These are phyloP conservation scores for Phytophthora melonis DNA, from an alignment of 352 stramenopile genomes.

Conservation along the genomic window DNA sequence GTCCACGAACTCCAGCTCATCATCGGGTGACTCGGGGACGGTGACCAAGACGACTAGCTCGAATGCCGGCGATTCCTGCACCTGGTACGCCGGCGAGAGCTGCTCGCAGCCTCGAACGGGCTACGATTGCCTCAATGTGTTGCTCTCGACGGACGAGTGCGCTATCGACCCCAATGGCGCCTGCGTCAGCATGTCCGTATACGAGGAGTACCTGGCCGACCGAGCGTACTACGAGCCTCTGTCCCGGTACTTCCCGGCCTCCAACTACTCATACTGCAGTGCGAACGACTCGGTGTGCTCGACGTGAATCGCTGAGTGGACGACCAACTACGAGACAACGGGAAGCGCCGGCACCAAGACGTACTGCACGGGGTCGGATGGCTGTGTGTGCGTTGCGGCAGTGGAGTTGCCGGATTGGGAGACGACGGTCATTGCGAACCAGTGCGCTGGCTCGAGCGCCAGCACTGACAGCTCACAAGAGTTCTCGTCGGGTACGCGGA, in stretches of 20 bases:
- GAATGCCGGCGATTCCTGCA: slow-evolving; percentile 44
- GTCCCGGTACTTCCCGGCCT: slow-evolving; percentile 39
- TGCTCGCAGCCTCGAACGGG: slow-evolving; percentile 38
- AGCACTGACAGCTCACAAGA: slow-evolving; percentile 8
- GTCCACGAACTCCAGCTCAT: slow-evolving; percentile 6
- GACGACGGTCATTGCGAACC: slow-evolving; percentile 32
- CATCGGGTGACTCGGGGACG: not conserved
- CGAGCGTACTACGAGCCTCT: slow-evolving; percentile 38
- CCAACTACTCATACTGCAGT: slow-evolving; percentile 53
- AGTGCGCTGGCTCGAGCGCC: slow-evolving; percentile 29
- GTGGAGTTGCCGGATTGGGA: slow-evolving; percentile 41
- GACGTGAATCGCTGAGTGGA: slow-evolving; percentile 42
- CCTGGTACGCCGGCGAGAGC: slow-evolving; percentile 36
- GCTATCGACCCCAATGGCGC: slow-evolving; percentile 42
- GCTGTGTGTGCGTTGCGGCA: slow-evolving; percentile 52
- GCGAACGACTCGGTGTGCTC: slow-evolving; percentile 43
- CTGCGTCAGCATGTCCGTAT: slow-evolving; percentile 44
- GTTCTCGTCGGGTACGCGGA: slow-evolving; percentile 30
- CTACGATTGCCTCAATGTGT: slow-evolving; percentile 43
- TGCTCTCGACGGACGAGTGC: slow-evolving; percentile 42
- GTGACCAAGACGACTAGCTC: slow-evolving; percentile 31
- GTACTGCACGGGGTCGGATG: slow-evolving; percentile 43
- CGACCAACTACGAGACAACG: slow-evolving; percentile 33
- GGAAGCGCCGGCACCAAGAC: slow-evolving; percentile 29
- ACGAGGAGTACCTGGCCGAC: slow-evolving; percentile 36